phyloP scores from a whole-genome alignment of 306 rosid species.

The Vachellia pachyceras region DNA sequence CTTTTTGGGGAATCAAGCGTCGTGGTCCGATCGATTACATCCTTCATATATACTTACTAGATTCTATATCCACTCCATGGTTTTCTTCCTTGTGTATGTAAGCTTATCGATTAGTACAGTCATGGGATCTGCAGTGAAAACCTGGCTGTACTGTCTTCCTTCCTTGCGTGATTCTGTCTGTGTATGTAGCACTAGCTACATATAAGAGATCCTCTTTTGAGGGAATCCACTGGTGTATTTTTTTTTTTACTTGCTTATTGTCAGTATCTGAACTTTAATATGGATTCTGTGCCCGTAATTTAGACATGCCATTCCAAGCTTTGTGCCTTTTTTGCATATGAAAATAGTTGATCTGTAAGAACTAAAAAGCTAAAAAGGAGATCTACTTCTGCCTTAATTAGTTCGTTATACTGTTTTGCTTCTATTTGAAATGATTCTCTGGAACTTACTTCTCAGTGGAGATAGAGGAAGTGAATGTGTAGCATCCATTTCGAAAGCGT shows the following conservation, averaged over 20 bases:
- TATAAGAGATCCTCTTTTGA: not conserved
- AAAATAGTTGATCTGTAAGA: not conserved
- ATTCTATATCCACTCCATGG: too few species aligned
- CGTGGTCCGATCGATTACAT: too few species aligned
- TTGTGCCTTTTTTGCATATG: not conserved
- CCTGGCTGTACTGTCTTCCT: not conserved
- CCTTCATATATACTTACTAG: too few species aligned
- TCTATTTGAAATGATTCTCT: too few species aligned
- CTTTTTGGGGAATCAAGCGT: too few species aligned
- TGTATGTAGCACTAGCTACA: not conserved
- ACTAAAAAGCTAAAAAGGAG: not conserved
- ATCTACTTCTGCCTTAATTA: constrained; percentile 22
- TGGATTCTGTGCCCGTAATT: not conserved
- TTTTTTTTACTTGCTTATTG: not conserved
- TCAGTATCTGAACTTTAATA: too few species aligned
- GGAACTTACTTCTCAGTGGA: not conserved
- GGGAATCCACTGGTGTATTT: not conserved
- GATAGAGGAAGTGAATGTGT: not conserved
- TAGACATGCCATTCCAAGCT: too few species aligned
- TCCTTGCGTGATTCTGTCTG: not conserved
- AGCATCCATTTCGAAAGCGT: not conserved
- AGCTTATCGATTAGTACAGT: not conserved
- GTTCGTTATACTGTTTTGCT: constrained; percentile 7
- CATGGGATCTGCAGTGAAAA: constrained; percentile 25
- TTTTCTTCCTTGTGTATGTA: not conserved